Evolutionary conservation across 2,329 filamentous ascomycete species (phyloP).

Genomic region (Pyrenophora graminea): DNA sequence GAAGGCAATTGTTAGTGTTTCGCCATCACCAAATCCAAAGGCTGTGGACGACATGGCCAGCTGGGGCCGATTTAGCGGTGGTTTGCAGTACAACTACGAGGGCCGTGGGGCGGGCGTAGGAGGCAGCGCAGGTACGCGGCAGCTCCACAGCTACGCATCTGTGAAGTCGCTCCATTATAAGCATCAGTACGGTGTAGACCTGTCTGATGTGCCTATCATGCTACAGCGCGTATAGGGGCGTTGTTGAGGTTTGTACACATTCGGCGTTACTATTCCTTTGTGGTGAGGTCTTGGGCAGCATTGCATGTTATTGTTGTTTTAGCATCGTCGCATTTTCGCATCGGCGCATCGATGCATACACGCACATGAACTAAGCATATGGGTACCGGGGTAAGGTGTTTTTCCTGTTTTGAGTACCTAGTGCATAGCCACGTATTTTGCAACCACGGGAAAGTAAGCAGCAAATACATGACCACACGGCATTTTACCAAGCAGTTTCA

Average conservation of each 20-base stretch:
- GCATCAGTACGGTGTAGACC: constrained; percentile 38
- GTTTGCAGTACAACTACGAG: constrained; percentile 44
- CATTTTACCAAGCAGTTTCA: neutral
- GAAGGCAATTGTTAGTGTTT: constrained; percentile 9
- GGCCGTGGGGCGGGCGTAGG: constrained; percentile 38
- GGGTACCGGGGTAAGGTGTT: constrained; percentile 11
- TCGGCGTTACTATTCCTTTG: constrained; percentile 1
- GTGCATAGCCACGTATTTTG: constrained; percentile 11
- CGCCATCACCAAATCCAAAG: constrained; percentile 2
- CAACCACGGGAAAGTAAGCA: constrained; percentile 8
- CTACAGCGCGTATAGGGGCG: constrained; percentile 23
- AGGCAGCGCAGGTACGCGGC: constrained; percentile 44
- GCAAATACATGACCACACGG: constrained; percentile 6
- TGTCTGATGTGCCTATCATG: constrained; percentile 41
- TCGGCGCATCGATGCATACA: constrained; percentile 1
- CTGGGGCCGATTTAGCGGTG: constrained; percentile 45
- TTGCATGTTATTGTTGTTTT: constrained; percentile 5
- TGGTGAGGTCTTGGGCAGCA: neutral
- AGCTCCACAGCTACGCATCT: constrained; percentile 35
- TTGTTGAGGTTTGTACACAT: neutral
- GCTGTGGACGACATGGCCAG: constrained; percentile 4
- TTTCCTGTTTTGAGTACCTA: constrained; percentile 16
- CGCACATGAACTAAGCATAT: constrained; percentile 16
- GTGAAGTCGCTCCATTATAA: constrained; percentile 37
- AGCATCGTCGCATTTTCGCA: constrained; percentile 3